phyloP scores from a whole-genome alignment of 495 filamentous ascomycete species.

The Xylaria nigripes region DNA sequence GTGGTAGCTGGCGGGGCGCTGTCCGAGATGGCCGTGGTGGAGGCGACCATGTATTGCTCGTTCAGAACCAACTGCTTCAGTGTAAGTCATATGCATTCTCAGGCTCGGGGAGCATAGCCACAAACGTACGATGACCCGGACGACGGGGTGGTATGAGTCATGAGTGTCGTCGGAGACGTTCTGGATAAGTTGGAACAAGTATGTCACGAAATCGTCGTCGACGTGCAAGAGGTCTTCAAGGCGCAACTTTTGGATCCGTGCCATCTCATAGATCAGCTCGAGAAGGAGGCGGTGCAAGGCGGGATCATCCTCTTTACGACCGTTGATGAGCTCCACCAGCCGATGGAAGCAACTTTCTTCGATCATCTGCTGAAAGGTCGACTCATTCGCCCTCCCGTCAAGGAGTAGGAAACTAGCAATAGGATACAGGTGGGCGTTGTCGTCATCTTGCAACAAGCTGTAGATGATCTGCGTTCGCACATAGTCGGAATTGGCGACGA shows the following conservation, averaged over 20 bases:
- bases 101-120: background rate
- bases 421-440: slow-evolving; percentile 64
- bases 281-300: slow-evolving; percentile 73
- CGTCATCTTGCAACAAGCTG: slow-evolving; percentile 85
- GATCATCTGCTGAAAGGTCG: slow-evolving; percentile 78
- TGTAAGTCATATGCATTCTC: slow-evolving; percentile 10
- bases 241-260: slow-evolving; percentile 75
- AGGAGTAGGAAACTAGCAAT: slow-evolving; percentile 83
- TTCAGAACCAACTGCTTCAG: slow-evolving; percentile 75
- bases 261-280: slow-evolving; percentile 95
- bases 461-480: slow-evolving; percentile 90
- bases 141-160: slow-evolving; percentile 92
- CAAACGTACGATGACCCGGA: slow-evolving; percentile 72
- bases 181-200: slow-evolving; percentile 85
- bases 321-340: slow-evolving; percentile 72
- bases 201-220: slow-evolving; percentile 76
- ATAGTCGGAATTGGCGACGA: slow-evolving; percentile 67
- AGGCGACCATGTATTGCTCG: slow-evolving; percentile 92
- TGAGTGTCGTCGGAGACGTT: slow-evolving; percentile 77
- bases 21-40: slow-evolving; percentile 48
- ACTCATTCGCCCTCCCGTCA: slow-evolving; percentile 73
- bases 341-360: slow-evolving; percentile 74
- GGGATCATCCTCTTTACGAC: slow-evolving; percentile 51
- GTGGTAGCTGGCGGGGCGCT: slow-evolving; percentile 36
- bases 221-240: slow-evolving; percentile 69